Evolutionary conservation across 2,329 filamentous ascomycete species (phyloP), one percentile per base, ranked within the genome.

Genomic region (Scortechinia acanthostroma): DNA sequence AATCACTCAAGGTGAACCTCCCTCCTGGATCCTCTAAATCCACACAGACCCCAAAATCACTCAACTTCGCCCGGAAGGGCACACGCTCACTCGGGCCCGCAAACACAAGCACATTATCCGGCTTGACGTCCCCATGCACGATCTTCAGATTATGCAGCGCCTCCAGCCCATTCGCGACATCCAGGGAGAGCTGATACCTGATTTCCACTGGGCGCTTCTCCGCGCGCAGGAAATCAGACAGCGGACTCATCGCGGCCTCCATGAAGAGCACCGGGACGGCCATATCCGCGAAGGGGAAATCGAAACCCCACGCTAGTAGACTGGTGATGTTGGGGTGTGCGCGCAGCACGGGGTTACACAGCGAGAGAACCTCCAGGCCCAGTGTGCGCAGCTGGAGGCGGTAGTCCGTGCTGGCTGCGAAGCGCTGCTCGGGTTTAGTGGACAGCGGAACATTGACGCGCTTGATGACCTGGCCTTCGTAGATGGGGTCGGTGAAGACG

Each of bases 101-200:
- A 44, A 57, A 58, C 1, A 58, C 50, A 13, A 58, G 51, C n/a
- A 58, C 50, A 42, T 58, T 58, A 22, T 58, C 55, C 3, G 54
- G 55, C 40, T 58, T 58, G 21, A 58, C 49, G 43, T 58, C 56
- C 2, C 55, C 55, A 42, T 58, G 55, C 2, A 58, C 51, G 13
- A 58, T 58, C 4, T 44, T 44, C 20, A 56, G 48, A 21, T 46
- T 46, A 45, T 58, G 55, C 13, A 58, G 47, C 15, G 53, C 52
- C 42, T 58, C 49, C 14, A 58, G 42, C 2, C 56, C 55, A 25
- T 50, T 50, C 3, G 50, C 46, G 16, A 52, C 44, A 47, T 58
- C 56, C 2, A 57, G 46, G 20, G 52, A 35, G n/a, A 58, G 43
- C 22, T 56, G 51, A 46, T 58, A 52, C 42, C 49, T 52, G 1